Conservation (phyloP, 2,329 filamentous ascomycete genomes). For the Alternaria viburni region DNA sequence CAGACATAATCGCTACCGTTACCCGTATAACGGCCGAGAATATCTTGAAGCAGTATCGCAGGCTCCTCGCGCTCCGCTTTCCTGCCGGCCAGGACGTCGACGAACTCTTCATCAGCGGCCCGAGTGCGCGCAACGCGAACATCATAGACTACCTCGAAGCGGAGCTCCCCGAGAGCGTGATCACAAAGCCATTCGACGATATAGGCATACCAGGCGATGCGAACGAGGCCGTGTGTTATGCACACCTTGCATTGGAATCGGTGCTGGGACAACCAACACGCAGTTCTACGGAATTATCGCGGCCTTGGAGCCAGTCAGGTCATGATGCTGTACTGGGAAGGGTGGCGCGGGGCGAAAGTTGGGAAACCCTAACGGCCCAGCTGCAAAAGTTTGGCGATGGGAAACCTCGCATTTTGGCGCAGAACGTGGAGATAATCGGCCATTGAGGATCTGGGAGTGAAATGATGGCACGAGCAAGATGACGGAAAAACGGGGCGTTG, state of each 20-base stretch:
- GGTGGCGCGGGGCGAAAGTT: constrained; percentile 20
- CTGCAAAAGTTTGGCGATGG: constrained; percentile 23
- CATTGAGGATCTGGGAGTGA: background rate
- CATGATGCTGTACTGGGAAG: constrained; percentile 9
- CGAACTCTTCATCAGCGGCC: constrained; percentile 68
- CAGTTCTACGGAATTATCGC: background rate
- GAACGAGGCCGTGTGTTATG: constrained; percentile 67
- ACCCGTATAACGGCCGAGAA: constrained; percentile 66
- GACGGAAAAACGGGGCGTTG: background rate
- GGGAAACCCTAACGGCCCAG: constrained; percentile 14
- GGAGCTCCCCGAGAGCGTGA: constrained; percentile 56
- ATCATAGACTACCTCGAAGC: constrained; percentile 61
- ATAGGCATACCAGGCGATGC: constrained; percentile 63
- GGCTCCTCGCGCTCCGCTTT: constrained; percentile 53
- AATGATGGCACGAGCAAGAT: background rate
- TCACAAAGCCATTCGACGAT: constrained; percentile 61
- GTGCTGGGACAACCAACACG: constrained; percentile 18
- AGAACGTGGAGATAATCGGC: constrained; percentile 10
- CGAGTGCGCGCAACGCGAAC: constrained; percentile 64
- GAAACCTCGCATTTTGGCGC: constrained; percentile 1
- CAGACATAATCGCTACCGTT: constrained; percentile 64
- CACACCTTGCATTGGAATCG: constrained; percentile 67
- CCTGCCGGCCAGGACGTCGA: constrained; percentile 50
- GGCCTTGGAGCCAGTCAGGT: background rate
- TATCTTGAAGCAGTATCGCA: constrained; percentile 59